These are phyloP conservation scores for Trametes cinnabarina DNA, from an alignment of 768 basidiomycete species.

Conservation along the genomic window DNA sequence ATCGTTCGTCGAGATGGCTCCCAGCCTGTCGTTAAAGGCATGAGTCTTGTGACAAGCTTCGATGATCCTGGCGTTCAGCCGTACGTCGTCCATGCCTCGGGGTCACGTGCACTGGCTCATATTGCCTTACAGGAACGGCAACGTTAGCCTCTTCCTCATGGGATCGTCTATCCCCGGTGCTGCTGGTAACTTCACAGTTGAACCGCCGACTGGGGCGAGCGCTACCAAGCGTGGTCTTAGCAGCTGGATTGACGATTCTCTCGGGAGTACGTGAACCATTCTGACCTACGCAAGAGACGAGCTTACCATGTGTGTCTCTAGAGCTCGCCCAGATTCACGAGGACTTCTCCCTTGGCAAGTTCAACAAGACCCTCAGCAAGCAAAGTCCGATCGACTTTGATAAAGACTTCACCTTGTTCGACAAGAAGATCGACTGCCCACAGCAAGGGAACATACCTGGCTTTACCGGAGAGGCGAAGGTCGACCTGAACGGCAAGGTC, in stretches of 20 bases:
- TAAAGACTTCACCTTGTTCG: conserved; percentile 21
- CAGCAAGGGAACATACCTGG: conserved; percentile 14
- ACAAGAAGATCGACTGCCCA: conserved; percentile 22
- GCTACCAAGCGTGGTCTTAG: conserved; percentile 14
- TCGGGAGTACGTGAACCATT: not conserved
- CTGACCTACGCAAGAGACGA: not conserved
- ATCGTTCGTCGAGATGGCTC: conserved; percentile 36
- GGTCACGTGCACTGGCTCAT: not conserved
- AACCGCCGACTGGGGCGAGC: not conserved
- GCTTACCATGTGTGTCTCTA: not conserved
- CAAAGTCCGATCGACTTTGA: conserved; percentile 21
- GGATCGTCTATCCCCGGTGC: conserved; percentile 10
- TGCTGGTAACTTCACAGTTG: conserved; percentile 11
- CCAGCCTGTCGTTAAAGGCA: conserved; percentile 37
- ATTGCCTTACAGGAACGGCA: conserved; percentile 4
- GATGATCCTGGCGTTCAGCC: conserved; percentile 24
- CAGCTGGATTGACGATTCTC: conserved; percentile 5
- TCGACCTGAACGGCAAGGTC: conserved; percentile 33
- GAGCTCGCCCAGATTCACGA: not conserved
- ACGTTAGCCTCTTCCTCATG: conserved; percentile 12
- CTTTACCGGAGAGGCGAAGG: conserved; percentile 22
- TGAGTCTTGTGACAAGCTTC: conserved; percentile 43
- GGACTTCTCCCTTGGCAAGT: not conserved
- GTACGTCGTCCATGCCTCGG: not conserved
- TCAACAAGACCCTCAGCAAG: conserved; percentile 20